phyloP scores from a whole-genome alignment of 257 asterid species.

The Nicotiana tabacum region DNA sequence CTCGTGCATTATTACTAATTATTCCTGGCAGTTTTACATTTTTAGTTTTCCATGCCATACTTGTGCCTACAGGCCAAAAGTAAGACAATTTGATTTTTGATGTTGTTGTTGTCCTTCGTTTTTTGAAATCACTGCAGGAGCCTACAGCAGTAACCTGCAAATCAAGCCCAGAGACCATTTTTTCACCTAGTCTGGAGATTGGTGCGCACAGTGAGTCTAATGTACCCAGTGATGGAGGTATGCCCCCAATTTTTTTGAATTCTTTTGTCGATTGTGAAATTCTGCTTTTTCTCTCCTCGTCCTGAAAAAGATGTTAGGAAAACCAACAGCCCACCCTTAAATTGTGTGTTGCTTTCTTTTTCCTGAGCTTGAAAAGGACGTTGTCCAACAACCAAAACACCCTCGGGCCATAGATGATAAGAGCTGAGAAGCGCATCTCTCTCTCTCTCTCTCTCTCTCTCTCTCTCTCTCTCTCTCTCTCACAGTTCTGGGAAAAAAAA shows the following conservation, averaged over 20 bases:
- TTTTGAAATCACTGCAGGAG: constrained; percentile 38
- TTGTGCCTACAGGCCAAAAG: neutral
- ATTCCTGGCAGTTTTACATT: neutral
- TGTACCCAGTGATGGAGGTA: constrained; percentile 46
- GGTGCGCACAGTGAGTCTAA: constrained; percentile 28
- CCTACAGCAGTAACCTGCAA: constrained; percentile 39
- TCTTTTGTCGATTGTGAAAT: neutral
- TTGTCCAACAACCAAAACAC: neutral
- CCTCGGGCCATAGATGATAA: neutral
- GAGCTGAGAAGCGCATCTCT: neutral
- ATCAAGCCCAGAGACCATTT: constrained; percentile 67
- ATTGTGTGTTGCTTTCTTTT: neutral
- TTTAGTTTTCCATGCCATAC: neutral
- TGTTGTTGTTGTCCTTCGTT: constrained; percentile 10
- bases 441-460: neutral
- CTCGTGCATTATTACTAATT: neutral
- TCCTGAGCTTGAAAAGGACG: neutral
- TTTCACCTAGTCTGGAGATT: constrained; percentile 66
- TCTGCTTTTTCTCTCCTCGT: neutral
- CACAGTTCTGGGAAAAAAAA: neutral
- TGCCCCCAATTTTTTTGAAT: neutral
- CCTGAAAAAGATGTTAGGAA: neutral
- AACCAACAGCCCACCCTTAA: neutral
- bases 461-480: neutral
- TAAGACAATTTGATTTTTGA: neutral